Percentiles rank a stretch among this genome's conserved stretches.
Evolutionary conservation across 116 monocot species (phyloP).

Genomic region (Zostera marina): DNA sequence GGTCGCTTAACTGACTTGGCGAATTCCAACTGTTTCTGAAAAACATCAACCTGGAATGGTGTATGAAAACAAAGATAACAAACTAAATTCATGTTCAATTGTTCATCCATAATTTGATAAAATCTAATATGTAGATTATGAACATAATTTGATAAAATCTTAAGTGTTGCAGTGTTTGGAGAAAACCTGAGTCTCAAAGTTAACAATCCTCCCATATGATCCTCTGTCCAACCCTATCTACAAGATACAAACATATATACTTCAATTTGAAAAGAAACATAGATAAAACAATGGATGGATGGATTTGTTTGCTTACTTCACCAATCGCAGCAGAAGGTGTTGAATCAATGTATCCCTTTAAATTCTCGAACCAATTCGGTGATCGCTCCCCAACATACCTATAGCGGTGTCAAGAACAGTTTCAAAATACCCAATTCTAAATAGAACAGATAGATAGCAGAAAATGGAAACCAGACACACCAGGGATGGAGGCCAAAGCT

Average conservation of each 20-base stretch:
- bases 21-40: slow-evolving; percentile 57
- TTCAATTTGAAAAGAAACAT: slow-evolving; percentile 33
- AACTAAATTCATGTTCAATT: too few species aligned
- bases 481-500: slow-evolving; percentile 89
- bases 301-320: not conserved
- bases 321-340: slow-evolving; percentile 73
- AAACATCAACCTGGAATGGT: slow-evolving; percentile 6
- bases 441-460: slow-evolving; percentile 1
- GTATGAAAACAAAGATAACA: not conserved
- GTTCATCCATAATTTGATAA: too few species aligned
- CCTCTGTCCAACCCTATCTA: slow-evolving; percentile 79
- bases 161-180: not conserved
- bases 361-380: slow-evolving; percentile 32
- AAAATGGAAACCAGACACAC: slow-evolving; percentile 7
- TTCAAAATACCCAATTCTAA: not conserved
- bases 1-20: slow-evolving; percentile 67
- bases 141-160: not conserved
- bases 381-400: slow-evolving; percentile 56
- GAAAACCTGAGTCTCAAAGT: slow-evolving; percentile 57
- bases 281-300: slow-evolving; percentile 44
- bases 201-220: slow-evolving; percentile 61
- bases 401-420: not conserved
- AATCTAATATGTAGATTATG: too few species aligned
- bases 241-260: slow-evolving; percentile 23
- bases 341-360: slow-evolving; percentile 35